Base-by-base conservation (phyloP, 352 stramenopile species). In the Phytophthora podocarpi region DNA sequence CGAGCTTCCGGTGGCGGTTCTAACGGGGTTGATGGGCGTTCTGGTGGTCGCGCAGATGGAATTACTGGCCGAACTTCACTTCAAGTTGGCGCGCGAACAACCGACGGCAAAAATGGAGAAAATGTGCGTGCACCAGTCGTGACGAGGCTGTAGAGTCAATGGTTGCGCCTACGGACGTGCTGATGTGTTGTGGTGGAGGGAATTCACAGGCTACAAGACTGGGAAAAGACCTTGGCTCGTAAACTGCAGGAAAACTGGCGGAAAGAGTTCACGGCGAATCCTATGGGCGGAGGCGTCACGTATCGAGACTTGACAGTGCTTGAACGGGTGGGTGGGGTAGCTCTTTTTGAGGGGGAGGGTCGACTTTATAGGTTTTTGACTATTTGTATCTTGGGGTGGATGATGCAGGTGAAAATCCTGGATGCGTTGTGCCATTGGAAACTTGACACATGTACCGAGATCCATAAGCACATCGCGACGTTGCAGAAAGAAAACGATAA, bases 401-500 rank as follows among this genome's bases (percentile, higher is more conserved):
- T 6, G 39, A 24, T 49, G 23, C 52, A 95, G 86, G 74, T 91
- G 12, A 76, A 74, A 39, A 84, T 95, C n/a, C 48, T 95, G 41
- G 82, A 93, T 52, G 78, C 73, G n/a, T 63, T 95, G 28, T 95
- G 86, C 40, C 72, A 91, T 43, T 93, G 86, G 84, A 91, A 93
- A 66, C 62, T 89, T 3, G 82, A 95, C 28, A 88, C 81, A 12
- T 93, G 82, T 43, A 52, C 59, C 0, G 86, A 95, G 35, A 89
- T 95, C 27, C 78, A 83, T 41, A 93, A 95, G 49, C 65, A 87
- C 56, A 80, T 95, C 42, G 72, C 71, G 12, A 67, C 49, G 11
- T 37, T 87, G 32, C 74, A 90, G 56, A 90, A 92, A 66, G 82
- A 91, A 46, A 76, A 80, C 21, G 71, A 90, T 36, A 57, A 69